A percentile compares a stretch with the other conserved stretches of the same genome.
phyloP scores from a whole-genome alignment of 1,139 yeast species.

The Zygotorulaspora mrakii region DNA sequence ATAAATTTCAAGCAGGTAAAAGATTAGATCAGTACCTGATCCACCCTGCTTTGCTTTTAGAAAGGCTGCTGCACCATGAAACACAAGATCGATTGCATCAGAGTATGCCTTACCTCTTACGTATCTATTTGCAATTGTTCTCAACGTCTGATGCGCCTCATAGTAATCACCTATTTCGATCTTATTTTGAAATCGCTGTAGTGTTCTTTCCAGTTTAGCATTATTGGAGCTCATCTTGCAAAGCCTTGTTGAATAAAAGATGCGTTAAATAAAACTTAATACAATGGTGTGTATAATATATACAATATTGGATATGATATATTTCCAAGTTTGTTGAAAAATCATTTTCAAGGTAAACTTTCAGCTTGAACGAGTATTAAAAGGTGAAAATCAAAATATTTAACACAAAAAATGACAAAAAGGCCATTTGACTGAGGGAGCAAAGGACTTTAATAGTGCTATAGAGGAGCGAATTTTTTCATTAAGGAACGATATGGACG shows the following conservation, averaged over 20 bases:
- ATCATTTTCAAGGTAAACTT: neutral
- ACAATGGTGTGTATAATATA: too few relatives aligned
- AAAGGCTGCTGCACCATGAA: conserved; percentile 65
- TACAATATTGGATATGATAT: too few relatives aligned
- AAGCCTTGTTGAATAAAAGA: neutral
- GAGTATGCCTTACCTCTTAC: conserved; percentile 62
- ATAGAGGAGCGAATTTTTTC: too few relatives aligned
- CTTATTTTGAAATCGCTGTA: conserved; percentile 62
- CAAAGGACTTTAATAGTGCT: too few relatives aligned
- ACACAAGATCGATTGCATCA: conserved; percentile 70
- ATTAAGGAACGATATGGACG: neutral
- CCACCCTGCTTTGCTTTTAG: conserved; percentile 70
- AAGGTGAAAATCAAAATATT: neutral
- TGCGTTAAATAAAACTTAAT: too few relatives aligned
- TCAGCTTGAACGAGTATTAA: neutral
- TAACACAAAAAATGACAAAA: too few relatives aligned
- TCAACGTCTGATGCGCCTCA: conserved; percentile 91
- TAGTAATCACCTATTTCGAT: conserved; percentile 75
- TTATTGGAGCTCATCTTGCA: conserved; percentile 18
- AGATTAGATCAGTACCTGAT: conserved; percentile 74
- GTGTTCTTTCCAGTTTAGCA: conserved; percentile 53
- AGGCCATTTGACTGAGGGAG: too few relatives aligned
- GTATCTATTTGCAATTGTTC: conserved; percentile 84
- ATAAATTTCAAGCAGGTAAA: conserved; percentile 68
- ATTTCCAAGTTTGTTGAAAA: conserved; percentile 1